phyloP scores from a whole-genome alignment of 2,329 filamentous ascomycete genomes.

The Fusarium aywerte region DNA sequence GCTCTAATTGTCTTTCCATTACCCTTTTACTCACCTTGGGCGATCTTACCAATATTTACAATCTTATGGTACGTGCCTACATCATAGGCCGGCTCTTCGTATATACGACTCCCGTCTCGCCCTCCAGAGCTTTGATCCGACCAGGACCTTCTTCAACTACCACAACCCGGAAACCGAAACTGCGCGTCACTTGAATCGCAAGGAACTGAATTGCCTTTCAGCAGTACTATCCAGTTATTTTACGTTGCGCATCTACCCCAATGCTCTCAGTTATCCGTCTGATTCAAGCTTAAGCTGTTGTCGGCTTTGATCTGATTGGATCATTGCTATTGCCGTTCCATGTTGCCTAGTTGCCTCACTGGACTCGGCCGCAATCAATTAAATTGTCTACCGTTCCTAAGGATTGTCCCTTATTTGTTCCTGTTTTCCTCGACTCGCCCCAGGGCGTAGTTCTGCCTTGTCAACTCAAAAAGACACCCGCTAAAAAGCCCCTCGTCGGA shows the following conservation, averaged over 20 bases:
- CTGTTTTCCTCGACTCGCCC: constrained; percentile 21
- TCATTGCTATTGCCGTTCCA: constrained; percentile 17
- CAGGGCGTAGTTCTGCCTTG: constrained; percentile 30
- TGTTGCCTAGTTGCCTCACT: constrained; percentile 20
- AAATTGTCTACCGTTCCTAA: constrained; percentile 15
- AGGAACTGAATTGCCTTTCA: constrained; percentile 14
- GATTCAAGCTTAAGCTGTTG: constrained; percentile 19
- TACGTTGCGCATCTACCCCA: constrained; percentile 18
- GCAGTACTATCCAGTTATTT: constrained; percentile 14
- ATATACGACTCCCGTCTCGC: constrained; percentile 40
- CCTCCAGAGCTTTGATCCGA: constrained; percentile 25
- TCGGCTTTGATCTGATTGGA: constrained; percentile 16
- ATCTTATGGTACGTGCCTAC: constrained; percentile 2
- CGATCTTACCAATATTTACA: not conserved
- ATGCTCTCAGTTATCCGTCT: constrained; percentile 14
- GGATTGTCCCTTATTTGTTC: not conserved
- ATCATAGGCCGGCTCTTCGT: constrained; percentile 30
- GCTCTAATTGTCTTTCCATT: constrained; percentile 21
- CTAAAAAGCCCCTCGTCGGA: constrained; percentile 17
- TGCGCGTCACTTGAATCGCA: constrained; percentile 7
- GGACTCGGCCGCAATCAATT: constrained; percentile 27
- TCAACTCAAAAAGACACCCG: constrained; percentile 13
- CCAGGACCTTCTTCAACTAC: constrained; percentile 22
- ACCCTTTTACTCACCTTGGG: constrained; percentile 22
- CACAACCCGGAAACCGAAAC: constrained; percentile 20